Percentiles rank a stretch among this genome's conserved stretches.
Conservation (phyloP, 306 rosid genomes). For the Prunus mongolica region DNA sequence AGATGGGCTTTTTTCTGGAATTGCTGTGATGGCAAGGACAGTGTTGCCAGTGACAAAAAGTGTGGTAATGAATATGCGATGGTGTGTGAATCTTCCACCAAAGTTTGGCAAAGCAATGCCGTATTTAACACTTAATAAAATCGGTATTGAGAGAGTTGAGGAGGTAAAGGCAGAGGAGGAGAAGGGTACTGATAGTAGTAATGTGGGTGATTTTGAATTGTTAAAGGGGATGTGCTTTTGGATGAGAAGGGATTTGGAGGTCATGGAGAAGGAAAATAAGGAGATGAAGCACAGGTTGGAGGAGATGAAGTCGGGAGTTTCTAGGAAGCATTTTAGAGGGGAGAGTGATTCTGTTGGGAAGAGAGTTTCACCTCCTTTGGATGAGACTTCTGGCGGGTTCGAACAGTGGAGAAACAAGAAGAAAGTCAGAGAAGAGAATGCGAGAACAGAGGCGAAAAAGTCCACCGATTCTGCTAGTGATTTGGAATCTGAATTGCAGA, state of each 20-base stretch:
- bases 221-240: constrained; percentile 55
- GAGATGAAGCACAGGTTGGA: constrained; percentile 60
- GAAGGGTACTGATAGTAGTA: constrained; percentile 8
- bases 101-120: constrained; percentile 46
- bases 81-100: constrained; percentile 60
- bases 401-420: constrained; percentile 56
- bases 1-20: constrained; percentile 37
- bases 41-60: constrained; percentile 49
- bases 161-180: constrained; percentile 34
- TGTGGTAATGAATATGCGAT: constrained; percentile 47
- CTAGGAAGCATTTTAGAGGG: constrained; percentile 15
- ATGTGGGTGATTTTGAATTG: constrained; percentile 40
- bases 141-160: constrained; percentile 60
- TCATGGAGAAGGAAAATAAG: constrained; percentile 59
- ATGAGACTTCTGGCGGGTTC: constrained; percentile 36
- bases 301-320: constrained; percentile 46
- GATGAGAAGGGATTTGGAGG: constrained; percentile 66
- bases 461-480: constrained; percentile 35
- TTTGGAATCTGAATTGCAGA: constrained; percentile 79
- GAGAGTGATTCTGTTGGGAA: constrained; percentile 24
- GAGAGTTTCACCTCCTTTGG: constrained; percentile 12
- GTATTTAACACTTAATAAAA: constrained; percentile 59
- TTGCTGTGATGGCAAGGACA: constrained; percentile 64
- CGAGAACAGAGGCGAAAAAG: constrained; percentile 38
- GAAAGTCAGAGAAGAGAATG: constrained; percentile 30